Base-by-base conservation (phyloP, 352 stramenopile species). In the Phytophthora brassicae region DNA sequence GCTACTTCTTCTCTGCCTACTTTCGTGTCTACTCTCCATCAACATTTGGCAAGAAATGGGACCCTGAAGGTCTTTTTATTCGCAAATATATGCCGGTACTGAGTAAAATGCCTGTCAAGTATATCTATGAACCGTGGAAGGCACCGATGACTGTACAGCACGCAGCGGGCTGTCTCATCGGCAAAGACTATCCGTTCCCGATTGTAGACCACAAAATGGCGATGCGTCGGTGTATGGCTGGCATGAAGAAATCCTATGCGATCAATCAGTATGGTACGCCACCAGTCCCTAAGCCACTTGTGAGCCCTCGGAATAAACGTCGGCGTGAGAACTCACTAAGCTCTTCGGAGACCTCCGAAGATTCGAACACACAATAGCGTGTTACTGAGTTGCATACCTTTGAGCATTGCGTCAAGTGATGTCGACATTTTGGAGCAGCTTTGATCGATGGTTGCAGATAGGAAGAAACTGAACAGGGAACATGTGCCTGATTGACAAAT, bases 51-150 rank as follows among this genome's bases (percentile, higher is more conserved):
- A 98, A 99, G 72, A 99, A 99, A 72, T 99, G 91, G 68, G 97
- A 99, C 63, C 81, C 89, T 0, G 75, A 96, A 56, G 92, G 92
- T 16, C 70, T 88, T 29, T 98, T 94, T 62, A 97, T 98, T 64
- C 81, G 84, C 41, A 97, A 97, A 68, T 98, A 94, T 68, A 64
- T 99, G 16, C 94, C 95, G 4, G 82, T 79, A 47, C 79, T 99
- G 23, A 73, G 70, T 23, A 81, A 98, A 12, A 89, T 98, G 64
- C 96, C 96, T 16, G 70, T 77, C 38, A 98, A 98, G 73, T 99
- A 98, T 72, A 99, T 99, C 47, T 99, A 98, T 70, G 94, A 98
- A 66, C 96, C 96, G 2, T 99, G 96, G 96, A 98, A 96, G 55
- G 95, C 96, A n/a, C 95, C 96, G 1, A 60, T 88, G 36, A 84